These are phyloP conservation scores for Gaertneriomyces semiglobifer DNA, from an alignment of 192 early-diverging fungal genomes.

Conservation along the genomic window DNA sequence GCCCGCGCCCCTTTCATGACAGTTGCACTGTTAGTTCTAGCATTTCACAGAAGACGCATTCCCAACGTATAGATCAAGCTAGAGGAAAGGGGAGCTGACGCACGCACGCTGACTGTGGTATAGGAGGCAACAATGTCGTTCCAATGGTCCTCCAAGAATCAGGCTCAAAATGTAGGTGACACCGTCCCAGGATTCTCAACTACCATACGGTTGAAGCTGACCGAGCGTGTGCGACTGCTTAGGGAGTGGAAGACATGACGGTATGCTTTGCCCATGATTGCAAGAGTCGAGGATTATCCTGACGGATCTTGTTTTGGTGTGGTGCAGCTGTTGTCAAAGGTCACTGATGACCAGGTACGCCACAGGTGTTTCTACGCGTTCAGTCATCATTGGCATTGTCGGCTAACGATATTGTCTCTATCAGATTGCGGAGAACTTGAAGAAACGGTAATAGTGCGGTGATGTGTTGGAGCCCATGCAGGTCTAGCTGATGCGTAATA, in stretches of 20 bases:
- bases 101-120: too few species aligned
- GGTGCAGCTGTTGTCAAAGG: slow-evolving; percentile 71
- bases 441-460: slow-evolving; percentile 60
- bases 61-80: too few species aligned
- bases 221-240: neutral
- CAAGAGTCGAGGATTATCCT: neutral
- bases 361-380: neutral
- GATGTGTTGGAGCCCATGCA: neutral
- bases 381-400: neutral
- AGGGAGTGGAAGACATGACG: slow-evolving; percentile 61
- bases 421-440: slow-evolving; percentile 85
- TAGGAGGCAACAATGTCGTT: slow-evolving; percentile 30
- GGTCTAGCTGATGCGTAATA: neutral
- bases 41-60: too few species aligned
- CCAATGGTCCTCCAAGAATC: slow-evolving; percentile 43
- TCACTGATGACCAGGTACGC: slow-evolving; percentile 76
- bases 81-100: too few species aligned
- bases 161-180: slow-evolving; percentile 37
- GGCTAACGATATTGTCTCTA: neutral
- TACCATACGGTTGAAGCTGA: neutral
- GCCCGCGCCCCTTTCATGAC: too few species aligned
- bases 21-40: too few species aligned
- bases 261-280: slow-evolving; percentile 1
- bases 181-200: neutral
- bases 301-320: slow-evolving; percentile 58